phyloP scores from a whole-genome alignment of 2,329 filamentous ascomycete species.

The Fusarium odoratissimum region DNA sequence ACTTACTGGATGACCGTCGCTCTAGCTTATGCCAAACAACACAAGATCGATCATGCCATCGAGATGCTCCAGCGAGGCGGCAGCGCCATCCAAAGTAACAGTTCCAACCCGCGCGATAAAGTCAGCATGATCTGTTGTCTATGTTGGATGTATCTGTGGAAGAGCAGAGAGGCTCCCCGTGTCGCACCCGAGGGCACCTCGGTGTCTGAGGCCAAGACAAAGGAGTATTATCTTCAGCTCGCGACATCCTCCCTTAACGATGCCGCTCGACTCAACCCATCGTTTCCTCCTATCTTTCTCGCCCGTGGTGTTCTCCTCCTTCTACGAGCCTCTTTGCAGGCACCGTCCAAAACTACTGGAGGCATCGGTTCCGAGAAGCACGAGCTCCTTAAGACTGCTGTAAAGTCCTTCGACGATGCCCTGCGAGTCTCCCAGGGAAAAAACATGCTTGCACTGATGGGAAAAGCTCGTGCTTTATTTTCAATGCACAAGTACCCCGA shows the following conservation, averaged over 20 bases:
- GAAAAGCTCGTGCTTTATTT: slow-evolving; percentile 87
- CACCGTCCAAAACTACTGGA: slow-evolving; percentile 75
- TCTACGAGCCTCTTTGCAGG: slow-evolving; percentile 85
- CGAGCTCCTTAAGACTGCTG: slow-evolving; percentile 84
- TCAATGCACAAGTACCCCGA: slow-evolving; percentile 88
- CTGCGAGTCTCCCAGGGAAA: slow-evolving; percentile 84
- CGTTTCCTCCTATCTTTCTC: slow-evolving; percentile 90
- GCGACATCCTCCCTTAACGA: slow-evolving; percentile 96
- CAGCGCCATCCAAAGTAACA: slow-evolving; percentile 75
- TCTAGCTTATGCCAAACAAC: slow-evolving; percentile 94
- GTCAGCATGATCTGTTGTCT: slow-evolving; percentile 85
- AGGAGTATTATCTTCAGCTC: slow-evolving; percentile 90
- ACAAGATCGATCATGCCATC: slow-evolving; percentile 87
- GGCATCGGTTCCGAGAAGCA: slow-evolving; percentile 78
- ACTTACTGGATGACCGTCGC: slow-evolving; percentile 99
- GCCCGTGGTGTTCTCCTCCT: slow-evolving; percentile 91
- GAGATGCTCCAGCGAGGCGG: slow-evolving; percentile 80
- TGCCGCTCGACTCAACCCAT: slow-evolving; percentile 91
- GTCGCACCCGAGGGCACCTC: slow-evolving; percentile 71
- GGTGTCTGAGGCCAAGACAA: slow-evolving; percentile 82
- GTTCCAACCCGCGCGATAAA: slow-evolving; percentile 81
- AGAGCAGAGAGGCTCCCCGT: slow-evolving; percentile 82
- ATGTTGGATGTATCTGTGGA: slow-evolving; percentile 92
- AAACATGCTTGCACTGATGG: slow-evolving; percentile 93
- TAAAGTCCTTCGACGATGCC: slow-evolving; percentile 96